Base-by-base conservation (phyloP, 768 basidiomycete genomes). In the Tulasnella sp. region DNA sequence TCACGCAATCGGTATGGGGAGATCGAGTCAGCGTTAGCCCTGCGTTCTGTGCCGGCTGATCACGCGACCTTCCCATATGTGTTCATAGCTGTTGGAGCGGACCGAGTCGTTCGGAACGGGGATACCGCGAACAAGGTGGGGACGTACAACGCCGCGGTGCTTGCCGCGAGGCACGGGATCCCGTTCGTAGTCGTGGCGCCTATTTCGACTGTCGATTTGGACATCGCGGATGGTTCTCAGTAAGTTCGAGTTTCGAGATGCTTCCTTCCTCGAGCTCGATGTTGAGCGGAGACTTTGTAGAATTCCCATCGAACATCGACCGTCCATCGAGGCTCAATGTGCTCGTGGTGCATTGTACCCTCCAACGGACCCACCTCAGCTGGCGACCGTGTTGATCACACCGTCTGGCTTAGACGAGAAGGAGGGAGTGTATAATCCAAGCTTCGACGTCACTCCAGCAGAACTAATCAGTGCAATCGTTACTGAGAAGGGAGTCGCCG, bases 381-480 rank as follows among this genome's bases (percentile, higher is more conserved):
- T 93, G 76, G 89, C 88, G 0, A 87, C 90, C 59, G 90, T 95
- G 14, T 87, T 94, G 85, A 87, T 95, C 74, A 94, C 94, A 0
- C 94, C 95, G 0, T 78, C 81, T 26, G 84, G 83, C 16, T 78
- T 89, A 35, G 79, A 80, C 7, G 47, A 52, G n/a, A 19, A 52
- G 19, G 26, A 52, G 9, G 86, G 85, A 36, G 82, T 93, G 44
- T 96, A 95, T 79, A 98, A 97, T 79, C 95, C 96, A 1, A 93
- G 92, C 75, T 98, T 98, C 80, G 96, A 98, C 78, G 94, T 98
- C 17, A 98, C 96, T 0, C 95, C 95, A 0, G 93, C 95, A 2
- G 90, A 91, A 73, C 82, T 98, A 52, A 97, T 98, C 75, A 91
- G 89, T n/a, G 92, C 91, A 36, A 91, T 98, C 67, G 94, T 95